phyloP scores from a whole-genome alignment of 805 yeast species.

The Candida saitoana region DNA sequence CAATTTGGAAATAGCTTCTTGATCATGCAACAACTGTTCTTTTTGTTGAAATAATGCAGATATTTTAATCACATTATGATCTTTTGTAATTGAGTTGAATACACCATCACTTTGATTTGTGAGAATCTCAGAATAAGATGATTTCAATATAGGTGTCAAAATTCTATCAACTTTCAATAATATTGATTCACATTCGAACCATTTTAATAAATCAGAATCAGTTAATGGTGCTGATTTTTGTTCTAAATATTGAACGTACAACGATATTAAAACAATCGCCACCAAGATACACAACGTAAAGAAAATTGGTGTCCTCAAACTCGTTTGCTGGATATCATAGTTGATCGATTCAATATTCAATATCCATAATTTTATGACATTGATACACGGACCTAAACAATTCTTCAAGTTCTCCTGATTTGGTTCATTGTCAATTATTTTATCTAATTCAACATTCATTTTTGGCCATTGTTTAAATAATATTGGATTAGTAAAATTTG shows the following conservation, averaged over 20 bases:
- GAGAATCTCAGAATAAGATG: slow-evolving; percentile 54
- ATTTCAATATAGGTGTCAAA: slow-evolving; percentile 48
- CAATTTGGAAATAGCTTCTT: slow-evolving; percentile 35
- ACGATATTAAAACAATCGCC: slow-evolving; percentile 58
- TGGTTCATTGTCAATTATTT: slow-evolving; percentile 36
- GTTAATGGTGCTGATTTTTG: slow-evolving; percentile 13
- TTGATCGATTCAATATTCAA: slow-evolving; percentile 62
- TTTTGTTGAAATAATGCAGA: slow-evolving; percentile 27
- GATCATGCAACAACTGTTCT: slow-evolving; percentile 7
- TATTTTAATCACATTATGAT: slow-evolving; percentile 45
- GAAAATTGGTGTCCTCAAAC: slow-evolving; percentile 71
- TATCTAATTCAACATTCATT: slow-evolving; percentile 53
- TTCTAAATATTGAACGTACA: slow-evolving; percentile 57
- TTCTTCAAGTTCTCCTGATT: slow-evolving; percentile 56
- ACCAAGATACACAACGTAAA: slow-evolving; percentile 69
- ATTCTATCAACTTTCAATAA: slow-evolving; percentile 59
- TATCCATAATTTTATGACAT: slow-evolving; percentile 65
- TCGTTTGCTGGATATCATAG: slow-evolving; percentile 57
- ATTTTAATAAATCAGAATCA: slow-evolving; percentile 18
- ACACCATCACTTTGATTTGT: slow-evolving; percentile 59
- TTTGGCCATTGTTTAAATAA: slow-evolving; percentile 66
- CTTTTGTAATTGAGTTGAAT: slow-evolving; percentile 36
- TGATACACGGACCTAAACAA: slow-evolving; percentile 53
- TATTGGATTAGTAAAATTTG: slow-evolving; percentile 57
- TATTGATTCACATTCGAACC: slow-evolving; percentile 61